phyloP scores from a whole-genome alignment of 2,329 filamentous ascomycete species.

The Nannizzia gypsea region DNA sequence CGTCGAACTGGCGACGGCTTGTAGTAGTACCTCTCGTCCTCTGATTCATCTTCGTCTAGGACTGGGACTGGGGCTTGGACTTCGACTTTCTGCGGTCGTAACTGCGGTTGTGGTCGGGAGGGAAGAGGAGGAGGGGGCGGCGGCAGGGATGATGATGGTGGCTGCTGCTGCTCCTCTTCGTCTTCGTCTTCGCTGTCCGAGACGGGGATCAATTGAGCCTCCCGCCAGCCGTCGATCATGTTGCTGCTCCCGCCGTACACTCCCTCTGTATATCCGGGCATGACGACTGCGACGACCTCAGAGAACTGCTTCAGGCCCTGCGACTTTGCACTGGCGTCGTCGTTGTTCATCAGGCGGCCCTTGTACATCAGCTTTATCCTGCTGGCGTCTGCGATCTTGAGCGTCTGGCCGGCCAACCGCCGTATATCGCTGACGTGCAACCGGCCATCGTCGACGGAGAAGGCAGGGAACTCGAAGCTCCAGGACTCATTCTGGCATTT shows the following conservation, averaged over 20 bases:
- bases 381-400: slow-evolving; percentile 25
- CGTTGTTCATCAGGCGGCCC: slow-evolving; percentile 33
- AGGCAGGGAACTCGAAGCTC: slow-evolving; percentile 34
- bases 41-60: background rate
- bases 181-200: background rate
- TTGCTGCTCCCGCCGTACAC: background rate
- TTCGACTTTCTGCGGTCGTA: background rate
- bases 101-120: no score
- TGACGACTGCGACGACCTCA: slow-evolving; percentile 35
- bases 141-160: background rate
- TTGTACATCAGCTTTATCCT: slow-evolving; percentile 38
- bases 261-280: background rate
- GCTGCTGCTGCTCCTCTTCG: background rate
- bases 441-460: slow-evolving; percentile 36
- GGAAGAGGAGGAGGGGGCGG: no score
- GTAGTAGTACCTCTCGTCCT: background rate
- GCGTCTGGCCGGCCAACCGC: slow-evolving; percentile 29
- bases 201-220: background rate
- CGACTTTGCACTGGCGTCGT: slow-evolving; percentile 28
- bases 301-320: slow-evolving; percentile 39
- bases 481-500: slow-evolving; percentile 33
- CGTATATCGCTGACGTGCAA: slow-evolving; percentile 33
- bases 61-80: background rate
- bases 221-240: background rate
- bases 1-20: background rate